These are phyloP conservation scores for Blepharisma stoltei DNA, from an alignment of 73 alveolate genomes.

Conservation along the genomic window DNA sequence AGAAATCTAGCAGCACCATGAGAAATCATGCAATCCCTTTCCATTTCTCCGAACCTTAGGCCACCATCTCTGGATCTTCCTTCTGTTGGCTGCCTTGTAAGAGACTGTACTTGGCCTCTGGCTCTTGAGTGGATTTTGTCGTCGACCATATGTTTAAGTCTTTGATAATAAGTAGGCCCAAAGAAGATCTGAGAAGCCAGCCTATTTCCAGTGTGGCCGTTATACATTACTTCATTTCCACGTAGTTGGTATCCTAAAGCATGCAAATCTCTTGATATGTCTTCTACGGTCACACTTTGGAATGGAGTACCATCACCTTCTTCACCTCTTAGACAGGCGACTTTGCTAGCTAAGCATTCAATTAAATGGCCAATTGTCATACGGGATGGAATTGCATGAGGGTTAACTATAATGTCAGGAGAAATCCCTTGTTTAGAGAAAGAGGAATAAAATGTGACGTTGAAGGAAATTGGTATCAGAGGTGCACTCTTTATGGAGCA, in stretches of 20 bases:
- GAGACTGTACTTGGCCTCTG: slow-evolving; percentile 90
- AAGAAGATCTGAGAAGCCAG: slow-evolving; percentile 89
- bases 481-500: too few species aligned
- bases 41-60: slow-evolving; percentile 99
- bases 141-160: slow-evolving; percentile 99
- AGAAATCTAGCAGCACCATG: slow-evolving; percentile 89
- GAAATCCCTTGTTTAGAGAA: slow-evolving; percentile 91
- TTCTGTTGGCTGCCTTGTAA: slow-evolving; percentile 99
- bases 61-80: slow-evolving; percentile 99
- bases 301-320: slow-evolving; percentile 99
- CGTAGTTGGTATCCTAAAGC: slow-evolving; percentile 84
- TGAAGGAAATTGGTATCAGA: too few species aligned
- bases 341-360: slow-evolving; percentile 95
- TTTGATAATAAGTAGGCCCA: slow-evolving; percentile 99
- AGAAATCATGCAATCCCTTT: slow-evolving; percentile 99
- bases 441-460: too few species aligned
- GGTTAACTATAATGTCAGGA: slow-evolving; percentile 98
- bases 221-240: slow-evolving; percentile 97
- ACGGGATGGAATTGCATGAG: slow-evolving; percentile 99
- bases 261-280: slow-evolving; percentile 88
- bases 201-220: slow-evolving; percentile 97
- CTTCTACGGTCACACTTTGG: slow-evolving; percentile 92
- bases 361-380: slow-evolving; percentile 99
- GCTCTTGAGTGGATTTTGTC: slow-evolving; percentile 98
- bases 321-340: slow-evolving; percentile 85